Evolutionary conservation across 2,329 filamentous ascomycete genomes (phyloP).

Genomic region (Sarocladium oryzae): DNA sequence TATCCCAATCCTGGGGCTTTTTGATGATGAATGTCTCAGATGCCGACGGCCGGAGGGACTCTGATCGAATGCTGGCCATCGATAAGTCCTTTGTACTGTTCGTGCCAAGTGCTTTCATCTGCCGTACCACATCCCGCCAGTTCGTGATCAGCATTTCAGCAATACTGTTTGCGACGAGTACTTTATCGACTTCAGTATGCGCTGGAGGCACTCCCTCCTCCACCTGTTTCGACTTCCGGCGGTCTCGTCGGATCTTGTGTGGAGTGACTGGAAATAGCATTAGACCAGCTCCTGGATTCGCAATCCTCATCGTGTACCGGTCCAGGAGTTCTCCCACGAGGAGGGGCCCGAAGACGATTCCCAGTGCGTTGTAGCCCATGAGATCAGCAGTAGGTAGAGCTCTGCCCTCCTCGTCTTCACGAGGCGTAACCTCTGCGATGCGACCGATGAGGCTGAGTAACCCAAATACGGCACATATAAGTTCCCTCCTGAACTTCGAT

Average conservation of each 20-base stretch:
- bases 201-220: constrained; percentile 13
- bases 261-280: constrained; percentile 37
- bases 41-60: constrained; percentile 29
- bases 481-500: constrained; percentile 53
- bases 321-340: constrained; percentile 52
- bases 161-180: constrained; percentile 51
- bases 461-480: constrained; percentile 63
- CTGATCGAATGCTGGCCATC: constrained; percentile 11
- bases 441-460: constrained; percentile 55
- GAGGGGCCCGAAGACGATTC: constrained; percentile 60
- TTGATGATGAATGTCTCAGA: constrained; percentile 34
- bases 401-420: constrained; percentile 44
- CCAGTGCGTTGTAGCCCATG: constrained; percentile 58
- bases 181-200: constrained; percentile 42
- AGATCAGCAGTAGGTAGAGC: constrained; percentile 49
- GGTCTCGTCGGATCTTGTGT: constrained; percentile 30
- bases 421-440: constrained; percentile 45
- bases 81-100: constrained; percentile 18
- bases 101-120: constrained; percentile 45
- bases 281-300: constrained; percentile 33
- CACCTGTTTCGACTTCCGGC: constrained; percentile 16
- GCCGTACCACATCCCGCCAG: constrained; percentile 57
- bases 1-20: constrained; percentile 29
- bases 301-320: constrained; percentile 41
- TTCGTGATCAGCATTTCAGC: constrained; percentile 60